Base-by-base conservation (phyloP, 2,329 filamentous ascomycete species). In the Penicillium janthinellum region DNA sequence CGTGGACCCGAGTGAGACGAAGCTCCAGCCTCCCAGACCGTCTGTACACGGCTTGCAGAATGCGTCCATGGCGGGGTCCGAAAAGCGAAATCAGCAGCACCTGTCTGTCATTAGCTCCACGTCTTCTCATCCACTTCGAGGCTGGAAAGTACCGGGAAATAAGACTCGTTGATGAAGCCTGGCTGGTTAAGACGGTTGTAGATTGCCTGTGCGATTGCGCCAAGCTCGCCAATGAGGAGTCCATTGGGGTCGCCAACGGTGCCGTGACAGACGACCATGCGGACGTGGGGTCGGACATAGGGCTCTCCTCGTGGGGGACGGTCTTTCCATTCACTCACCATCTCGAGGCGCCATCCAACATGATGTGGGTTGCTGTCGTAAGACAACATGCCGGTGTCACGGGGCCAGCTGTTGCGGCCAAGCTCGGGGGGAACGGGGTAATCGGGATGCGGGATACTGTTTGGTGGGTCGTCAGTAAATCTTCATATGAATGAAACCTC, bases 21-120 rank as follows among this genome's bases (percentile, higher is more conserved):
- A 53, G 38, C 3, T 53, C 51, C 14, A 53, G 2, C 11, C 42
- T n/a, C 15, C 51, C 51, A 34, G 22, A 7, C 0, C 22, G 51
- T 44, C 51, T 44, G 38, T 53, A 42, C 22, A 53, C 51, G 8
- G 37, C 51, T 38, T 53, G 51, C 22, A 53, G 38, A 42, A 53
- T 10, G 1, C 51, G 51, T 31, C 37, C 38, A 41, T 53, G 37
- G n/a, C 51, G 51, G 5, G 51, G 51, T 12, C 51, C 51, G 25
- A 53, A 53, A 41, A 53, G 39, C 20, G 51, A 53, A 7, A 53
- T 20, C 51, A 53, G 10, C n/a, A 53, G 38, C 17, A 53, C 51
- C 51, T 53, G 22, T 17, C 10, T 12, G 2, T 28, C 20, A 11
- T 52, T n/a, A 52, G 49, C 35, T 39, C 22, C 22, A 12, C 10